phyloP scores from a whole-genome alignment of 225 moss, liverwort and hornwort genomes.

The Sphagnum contortum region DNA sequence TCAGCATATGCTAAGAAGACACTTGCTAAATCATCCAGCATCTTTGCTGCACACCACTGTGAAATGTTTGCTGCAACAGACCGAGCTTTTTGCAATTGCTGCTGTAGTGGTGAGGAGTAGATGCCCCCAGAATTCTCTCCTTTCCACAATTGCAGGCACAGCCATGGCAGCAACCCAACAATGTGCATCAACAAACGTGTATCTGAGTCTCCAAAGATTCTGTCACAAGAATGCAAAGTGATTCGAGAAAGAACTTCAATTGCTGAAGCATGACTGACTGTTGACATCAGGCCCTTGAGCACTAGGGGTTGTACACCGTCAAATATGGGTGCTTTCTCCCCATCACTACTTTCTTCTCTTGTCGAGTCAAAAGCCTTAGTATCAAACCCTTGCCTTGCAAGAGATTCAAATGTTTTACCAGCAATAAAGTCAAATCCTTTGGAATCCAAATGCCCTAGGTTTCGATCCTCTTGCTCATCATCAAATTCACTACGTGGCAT shows the following conservation, averaged over 20 bases:
- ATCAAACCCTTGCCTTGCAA: constrained; percentile 38
- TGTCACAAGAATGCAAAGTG: constrained; percentile 92
- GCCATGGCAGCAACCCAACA: constrained; percentile 95
- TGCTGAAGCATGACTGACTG: constrained; percentile 99
- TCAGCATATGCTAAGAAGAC: constrained; percentile 93
- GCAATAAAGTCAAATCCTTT: constrained; percentile 73
- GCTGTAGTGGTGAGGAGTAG: constrained; percentile 86
- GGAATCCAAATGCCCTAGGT: constrained; percentile 74
- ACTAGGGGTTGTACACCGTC: constrained; percentile 97
- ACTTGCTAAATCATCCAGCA: constrained; percentile 70
- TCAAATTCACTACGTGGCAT: constrained; percentile 95
- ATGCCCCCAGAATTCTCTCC: constrained; percentile 45
- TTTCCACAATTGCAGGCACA: constrained; percentile 85
- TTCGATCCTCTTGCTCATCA: constrained; percentile 48
- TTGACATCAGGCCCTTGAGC: constrained; percentile 96
- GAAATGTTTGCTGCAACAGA: constrained; percentile 97
- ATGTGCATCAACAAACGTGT: constrained; percentile 96
- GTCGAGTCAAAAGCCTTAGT: constrained; percentile 13
- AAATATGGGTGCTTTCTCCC: constrained; percentile 76
- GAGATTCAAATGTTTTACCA: constrained; percentile 48
- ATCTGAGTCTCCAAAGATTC: constrained; percentile 97
- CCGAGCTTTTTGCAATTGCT: constrained; percentile 94
- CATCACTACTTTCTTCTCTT: constrained; percentile 60
- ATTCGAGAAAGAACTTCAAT: constrained; percentile 97
- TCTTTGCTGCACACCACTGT: constrained; percentile 96